A percentile compares a stretch with the other conserved stretches of the same genome.
Evolutionary conservation across 805 yeast genomes (phyloP).

Genomic region (Wickerhamiella spandovensis): DNA sequence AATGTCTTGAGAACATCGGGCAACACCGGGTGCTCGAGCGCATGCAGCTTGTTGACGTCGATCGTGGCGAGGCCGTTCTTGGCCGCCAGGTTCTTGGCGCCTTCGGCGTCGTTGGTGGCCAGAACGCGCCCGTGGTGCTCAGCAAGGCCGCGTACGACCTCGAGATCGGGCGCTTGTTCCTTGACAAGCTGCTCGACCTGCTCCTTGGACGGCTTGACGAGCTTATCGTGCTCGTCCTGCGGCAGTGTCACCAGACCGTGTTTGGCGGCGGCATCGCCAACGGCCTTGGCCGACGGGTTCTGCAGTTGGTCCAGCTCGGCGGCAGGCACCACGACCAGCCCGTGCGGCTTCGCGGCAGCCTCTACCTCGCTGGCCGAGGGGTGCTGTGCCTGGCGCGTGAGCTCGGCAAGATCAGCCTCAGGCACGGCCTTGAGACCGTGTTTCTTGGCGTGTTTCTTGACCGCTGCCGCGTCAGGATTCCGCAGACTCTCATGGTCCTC

Average conservation of each 20-base stretch:
- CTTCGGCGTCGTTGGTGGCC: constrained; percentile 8
- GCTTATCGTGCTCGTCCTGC: constrained; percentile 17
- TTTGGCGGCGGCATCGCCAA: constrained; percentile 18
- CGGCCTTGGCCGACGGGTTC: constrained; percentile 23
- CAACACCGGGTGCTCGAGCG: background rate
- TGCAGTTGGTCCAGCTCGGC: constrained; percentile 9
- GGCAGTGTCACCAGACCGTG: constrained; percentile 15
- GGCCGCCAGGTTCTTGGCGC: background rate
- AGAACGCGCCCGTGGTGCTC: constrained; percentile 5
- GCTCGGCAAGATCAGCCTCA: constrained; percentile 20
- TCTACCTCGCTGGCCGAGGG: constrained; percentile 17
- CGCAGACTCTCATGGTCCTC: constrained; percentile 10
- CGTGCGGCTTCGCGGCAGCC: constrained; percentile 13
- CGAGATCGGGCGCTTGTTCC: constrained; percentile 13
- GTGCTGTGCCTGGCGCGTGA: constrained; percentile 7
- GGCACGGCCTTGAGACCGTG: constrained; percentile 8
- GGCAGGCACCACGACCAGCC: constrained; percentile 15
- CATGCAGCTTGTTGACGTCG: background rate
- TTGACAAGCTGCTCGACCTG: constrained; percentile 17
- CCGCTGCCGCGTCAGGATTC: constrained; percentile 22
- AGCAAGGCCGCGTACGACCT: constrained; percentile 8
- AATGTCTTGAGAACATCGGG: background rate
- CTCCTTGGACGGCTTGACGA: constrained; percentile 4
- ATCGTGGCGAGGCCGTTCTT: background rate
- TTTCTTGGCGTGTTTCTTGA: constrained; percentile 10